Evolutionary conservation across 1,284 basidiomycete species (phyloP).

Genomic region (Melampsora larici-populina): DNA sequence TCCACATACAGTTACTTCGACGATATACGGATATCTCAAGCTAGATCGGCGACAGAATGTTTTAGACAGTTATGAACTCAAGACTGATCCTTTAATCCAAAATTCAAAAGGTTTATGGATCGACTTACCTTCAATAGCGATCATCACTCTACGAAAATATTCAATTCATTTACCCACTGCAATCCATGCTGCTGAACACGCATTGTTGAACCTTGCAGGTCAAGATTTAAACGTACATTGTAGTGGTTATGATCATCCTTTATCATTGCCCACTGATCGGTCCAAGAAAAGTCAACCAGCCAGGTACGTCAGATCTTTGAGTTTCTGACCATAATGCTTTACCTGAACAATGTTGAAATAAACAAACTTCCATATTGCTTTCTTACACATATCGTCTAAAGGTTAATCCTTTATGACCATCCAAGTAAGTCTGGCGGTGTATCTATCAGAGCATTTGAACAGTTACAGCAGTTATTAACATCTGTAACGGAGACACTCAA

Average conservation of each 20-base stretch:
- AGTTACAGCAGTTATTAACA: constrained; percentile 65
- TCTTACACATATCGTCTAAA: constrained; percentile 49
- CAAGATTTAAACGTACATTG: constrained; percentile 45
- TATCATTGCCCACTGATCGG: not conserved
- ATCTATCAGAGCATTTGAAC: constrained; percentile 76
- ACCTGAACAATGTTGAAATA: not conserved
- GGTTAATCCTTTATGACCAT: constrained; percentile 77
- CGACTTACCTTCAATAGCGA: constrained; percentile 66
- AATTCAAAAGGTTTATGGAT: constrained; percentile 79
- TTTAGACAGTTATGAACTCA: constrained; percentile 73
- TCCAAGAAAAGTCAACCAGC: not conserved
- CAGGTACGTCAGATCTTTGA: not conserved
- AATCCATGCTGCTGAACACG: constrained; percentile 81
- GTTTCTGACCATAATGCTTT: not conserved
- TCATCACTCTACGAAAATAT: constrained; percentile 61
- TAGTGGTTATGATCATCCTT: not conserved
- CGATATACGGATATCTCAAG: constrained; percentile 64
- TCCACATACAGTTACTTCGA: constrained; percentile 60
- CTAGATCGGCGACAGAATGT: constrained; percentile 59
- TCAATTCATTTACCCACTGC: constrained; percentile 68
- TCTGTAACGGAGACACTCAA: constrained; percentile 67
- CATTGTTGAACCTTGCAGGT: constrained; percentile 64
- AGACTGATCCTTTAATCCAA: constrained; percentile 73
- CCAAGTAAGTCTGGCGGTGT: constrained; percentile 69
- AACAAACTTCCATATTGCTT: too few species aligned